phyloP scores from a whole-genome alignment of 2,329 filamentous ascomycete species.

The Diplodia scrobiculata region DNA sequence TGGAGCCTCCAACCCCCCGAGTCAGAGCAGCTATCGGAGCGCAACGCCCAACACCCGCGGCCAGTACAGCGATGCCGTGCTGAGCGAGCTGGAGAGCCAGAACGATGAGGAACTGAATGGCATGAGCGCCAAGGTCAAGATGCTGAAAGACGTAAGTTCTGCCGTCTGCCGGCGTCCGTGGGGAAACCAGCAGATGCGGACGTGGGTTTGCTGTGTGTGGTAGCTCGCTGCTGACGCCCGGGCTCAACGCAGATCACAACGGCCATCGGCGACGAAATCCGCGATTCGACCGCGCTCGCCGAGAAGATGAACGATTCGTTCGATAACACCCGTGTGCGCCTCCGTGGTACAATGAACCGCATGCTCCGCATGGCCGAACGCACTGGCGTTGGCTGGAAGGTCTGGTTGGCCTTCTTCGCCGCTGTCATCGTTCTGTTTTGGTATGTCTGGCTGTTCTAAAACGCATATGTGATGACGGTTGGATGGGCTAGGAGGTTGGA shows the following conservation, averaged over 20 bases:
- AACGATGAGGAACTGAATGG: conserved; percentile 88
- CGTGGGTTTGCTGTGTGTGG: neutral
- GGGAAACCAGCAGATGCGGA: neutral
- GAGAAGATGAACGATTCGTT: conserved; percentile 97
- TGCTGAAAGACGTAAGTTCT: conserved; percentile 78
- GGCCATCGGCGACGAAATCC: conserved; percentile 93
- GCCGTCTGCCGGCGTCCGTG: no score
- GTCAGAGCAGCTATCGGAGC: conserved; percentile 38
- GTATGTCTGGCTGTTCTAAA: conserved; percentile 85
- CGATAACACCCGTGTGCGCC: conserved; percentile 75
- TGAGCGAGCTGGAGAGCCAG: conserved; percentile 93
- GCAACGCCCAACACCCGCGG: conserved; percentile 64
- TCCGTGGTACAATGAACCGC: conserved; percentile 91
- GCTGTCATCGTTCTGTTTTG: conserved; percentile 80
- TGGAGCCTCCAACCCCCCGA: conserved; percentile 29
- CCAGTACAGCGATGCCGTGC: conserved; percentile 87
- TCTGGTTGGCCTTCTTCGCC: conserved; percentile 87
- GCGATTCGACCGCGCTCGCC: conserved; percentile 81
- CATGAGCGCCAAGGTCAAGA: conserved; percentile 85
- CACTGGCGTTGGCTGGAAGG: conserved; percentile 93
- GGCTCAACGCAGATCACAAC: conserved; percentile 69
- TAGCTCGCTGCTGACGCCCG: neutral
- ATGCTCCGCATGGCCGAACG: conserved; percentile 95
- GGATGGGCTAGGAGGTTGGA: neutral
- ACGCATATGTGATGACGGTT: neutral